A percentile compares a stretch with the other conserved stretches of the same genome.
Evolutionary conservation across 345 rosid genomes (phyloP).

Genomic region (Cardamine occulta): DNA sequence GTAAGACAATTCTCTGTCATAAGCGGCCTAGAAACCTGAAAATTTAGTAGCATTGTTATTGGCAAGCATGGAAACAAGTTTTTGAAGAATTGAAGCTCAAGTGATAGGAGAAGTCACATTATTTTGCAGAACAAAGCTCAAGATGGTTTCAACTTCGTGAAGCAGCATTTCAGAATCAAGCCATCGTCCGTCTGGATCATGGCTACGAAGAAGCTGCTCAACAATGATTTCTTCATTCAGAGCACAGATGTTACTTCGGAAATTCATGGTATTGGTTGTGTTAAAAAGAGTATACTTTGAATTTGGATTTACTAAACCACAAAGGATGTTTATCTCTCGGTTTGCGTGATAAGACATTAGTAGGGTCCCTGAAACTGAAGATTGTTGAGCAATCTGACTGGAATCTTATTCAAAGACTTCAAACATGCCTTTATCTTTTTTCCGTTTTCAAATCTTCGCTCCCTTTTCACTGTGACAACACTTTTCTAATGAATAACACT

Average conservation of each 20-base stretch:
- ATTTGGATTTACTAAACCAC: conserved; percentile 9
- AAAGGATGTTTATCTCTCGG: background rate
- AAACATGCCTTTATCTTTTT: conserved; percentile 32
- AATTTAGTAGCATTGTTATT: conserved; percentile 22
- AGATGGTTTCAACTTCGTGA: conserved; percentile 59
- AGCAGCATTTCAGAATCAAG: conserved; percentile 67
- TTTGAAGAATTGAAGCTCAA: conserved; percentile 19
- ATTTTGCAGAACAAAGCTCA: conserved; percentile 48
- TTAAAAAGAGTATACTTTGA: background rate
- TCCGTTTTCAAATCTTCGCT: background rate
- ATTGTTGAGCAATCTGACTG: conserved; percentile 40
- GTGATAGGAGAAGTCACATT: conserved; percentile 36
- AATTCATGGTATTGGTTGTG: conserved; percentile 32
- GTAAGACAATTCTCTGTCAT: conserved; percentile 28
- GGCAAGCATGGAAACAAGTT: background rate
- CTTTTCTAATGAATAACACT: background rate
- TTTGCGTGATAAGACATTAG: conserved; percentile 30
- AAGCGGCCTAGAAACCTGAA: conserved; percentile 48
- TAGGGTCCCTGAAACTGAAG: conserved; percentile 36
- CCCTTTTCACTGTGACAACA: conserved; percentile 22
- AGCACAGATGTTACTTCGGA: conserved; percentile 27
- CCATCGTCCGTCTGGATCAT: conserved; percentile 78
- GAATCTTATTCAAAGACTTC: conserved; percentile 36
- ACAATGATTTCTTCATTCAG: conserved; percentile 56
- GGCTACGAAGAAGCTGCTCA: conserved; percentile 59